Base-by-base conservation (phyloP, 148 eudicot species). In the Diospyros kaki region DNA sequence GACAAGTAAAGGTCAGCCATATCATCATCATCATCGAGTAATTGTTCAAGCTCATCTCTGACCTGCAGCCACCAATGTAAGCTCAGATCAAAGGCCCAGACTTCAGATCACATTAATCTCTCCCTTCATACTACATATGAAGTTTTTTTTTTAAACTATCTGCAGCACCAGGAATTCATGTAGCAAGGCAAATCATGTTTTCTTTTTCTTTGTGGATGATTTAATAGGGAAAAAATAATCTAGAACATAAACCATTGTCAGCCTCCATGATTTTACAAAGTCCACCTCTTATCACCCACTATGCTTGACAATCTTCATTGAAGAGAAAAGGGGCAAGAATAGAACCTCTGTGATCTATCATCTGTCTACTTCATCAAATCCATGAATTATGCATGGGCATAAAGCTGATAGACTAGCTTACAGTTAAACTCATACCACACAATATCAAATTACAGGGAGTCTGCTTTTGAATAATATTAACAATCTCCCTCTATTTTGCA, bases 1-100 rank as follows among this genome's bases (percentile, higher is more conserved):
- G 94, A 88, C 81, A 90, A 80, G 84, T 90, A 90, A 45, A 90
- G 91, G 73, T 90, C 94, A 7, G 89, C 91, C 94, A 90, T 90
- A 72, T 90, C 94, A 69, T 84, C 94, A 52, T 90, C 91, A 73
- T 90, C 94, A 71, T 90, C 94, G 68, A 90, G 80, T 58, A 90
- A 88, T 77, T 88, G 94, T 74, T 90, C 91, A 72, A 90, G 91
- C 78, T 90, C 94, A 80, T 90, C 94, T 67, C 94, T 86, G 68
- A 90, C 94, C 94, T 90, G 82, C 74, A 79, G 75, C 43, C 45
- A 62, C 12, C 51, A 53, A 71, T 44, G 39, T 77, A 42, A 71
- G 61, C 64, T 43, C 5, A 71, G 7, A 74, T 41, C 14, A 13
- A 43, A 72, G 44, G 2, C 74, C 6, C 9, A 1, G 65, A n/a